Base-by-base conservation (phyloP, 2,329 filamentous ascomycete genomes). In the Tolypocladium sp. region DNA sequence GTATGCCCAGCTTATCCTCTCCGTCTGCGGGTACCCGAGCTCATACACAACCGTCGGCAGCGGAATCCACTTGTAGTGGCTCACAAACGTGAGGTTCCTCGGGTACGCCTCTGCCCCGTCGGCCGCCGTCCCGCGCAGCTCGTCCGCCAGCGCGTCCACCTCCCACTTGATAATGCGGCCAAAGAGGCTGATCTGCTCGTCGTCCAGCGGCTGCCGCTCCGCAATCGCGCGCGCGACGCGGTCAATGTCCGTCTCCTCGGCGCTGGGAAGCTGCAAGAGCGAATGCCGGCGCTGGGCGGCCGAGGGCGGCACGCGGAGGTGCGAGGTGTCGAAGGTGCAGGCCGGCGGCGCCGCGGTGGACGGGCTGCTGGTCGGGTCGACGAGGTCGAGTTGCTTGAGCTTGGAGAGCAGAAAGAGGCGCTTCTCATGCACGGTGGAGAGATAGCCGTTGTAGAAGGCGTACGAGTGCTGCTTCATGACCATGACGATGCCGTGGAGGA, bases 391-490 rank as follows among this genome's bases (percentile, higher is more conserved):
- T 62, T 85, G 79, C 59, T 82, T 78, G 33, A 90, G 71, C 59
- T 76, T 79, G 5, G 65, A 68, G 12, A 76, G 68, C n/a, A 83
- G 70, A n/a, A 70, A 67, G 13, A 67, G 64, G 2, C 81, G 76
- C 59, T 76, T 76, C 60, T 82, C 79, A 66, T 85, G 83, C 3
- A 83, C 75, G 25, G 82, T 80, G 3, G 82, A 91, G 56, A 87
- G 76, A 62, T 92, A 82, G 8, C 90, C 89, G 65, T 92, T 92
- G 71, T 91, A 92, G 64, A 90, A 91, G 5, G 87, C 81, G 67
- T 90, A 92, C 22, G 86, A 88, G 69, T 92, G 90, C 72, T 91
- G 88, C 75, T 93, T 93, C 90, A 92, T 92, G 30, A 92, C 70
- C 79, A 92, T 88, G 3, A 89, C 83, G 58, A 92, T 74, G 17